phyloP scores from a whole-genome alignment of 169 alveolate genomes.

The Prorocentrum cordatum region DNA sequence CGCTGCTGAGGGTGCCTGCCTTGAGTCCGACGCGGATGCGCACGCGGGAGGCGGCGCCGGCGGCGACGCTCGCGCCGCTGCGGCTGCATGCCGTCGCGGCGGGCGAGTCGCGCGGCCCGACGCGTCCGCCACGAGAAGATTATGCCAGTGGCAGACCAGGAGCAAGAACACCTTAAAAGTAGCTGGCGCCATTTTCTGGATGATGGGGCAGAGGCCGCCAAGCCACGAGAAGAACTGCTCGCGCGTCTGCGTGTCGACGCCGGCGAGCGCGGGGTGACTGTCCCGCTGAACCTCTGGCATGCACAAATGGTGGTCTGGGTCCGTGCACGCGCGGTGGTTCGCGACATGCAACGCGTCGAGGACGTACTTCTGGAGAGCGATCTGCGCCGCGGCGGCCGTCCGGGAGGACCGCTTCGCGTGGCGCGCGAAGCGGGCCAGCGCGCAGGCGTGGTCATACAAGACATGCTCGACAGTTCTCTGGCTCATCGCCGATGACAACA shows the following conservation, averaged over 20 bases:
- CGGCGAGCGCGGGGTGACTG: not conserved
- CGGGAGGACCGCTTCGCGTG: not conserved
- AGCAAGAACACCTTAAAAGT: no score
- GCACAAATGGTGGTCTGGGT: not conserved
- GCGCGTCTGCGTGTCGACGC: not conserved
- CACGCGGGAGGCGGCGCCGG: no score
- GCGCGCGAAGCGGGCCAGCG: slow-evolving; percentile 15
- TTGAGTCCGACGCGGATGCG: no score
- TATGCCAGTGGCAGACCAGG: no score
- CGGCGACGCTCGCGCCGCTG: no score
- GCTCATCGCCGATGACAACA: not conserved
- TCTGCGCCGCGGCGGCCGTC: not conserved
- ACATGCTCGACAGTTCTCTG: not conserved
- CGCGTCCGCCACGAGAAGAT: no score
- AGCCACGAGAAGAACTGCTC: not conserved
- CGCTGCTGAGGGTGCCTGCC: no score
- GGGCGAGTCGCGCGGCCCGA: no score
- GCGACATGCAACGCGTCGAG: not conserved
- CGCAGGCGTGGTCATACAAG: slow-evolving; percentile 7
- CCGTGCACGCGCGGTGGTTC: not conserved
- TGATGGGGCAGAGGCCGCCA: no score
- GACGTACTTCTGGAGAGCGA: no score
- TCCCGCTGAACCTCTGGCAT: not conserved
- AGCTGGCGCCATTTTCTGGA: no score
- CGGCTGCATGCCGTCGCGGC: no score